Conservation (phyloP, 129 eudicot genomes). For the Saussurea involucrata region DNA sequence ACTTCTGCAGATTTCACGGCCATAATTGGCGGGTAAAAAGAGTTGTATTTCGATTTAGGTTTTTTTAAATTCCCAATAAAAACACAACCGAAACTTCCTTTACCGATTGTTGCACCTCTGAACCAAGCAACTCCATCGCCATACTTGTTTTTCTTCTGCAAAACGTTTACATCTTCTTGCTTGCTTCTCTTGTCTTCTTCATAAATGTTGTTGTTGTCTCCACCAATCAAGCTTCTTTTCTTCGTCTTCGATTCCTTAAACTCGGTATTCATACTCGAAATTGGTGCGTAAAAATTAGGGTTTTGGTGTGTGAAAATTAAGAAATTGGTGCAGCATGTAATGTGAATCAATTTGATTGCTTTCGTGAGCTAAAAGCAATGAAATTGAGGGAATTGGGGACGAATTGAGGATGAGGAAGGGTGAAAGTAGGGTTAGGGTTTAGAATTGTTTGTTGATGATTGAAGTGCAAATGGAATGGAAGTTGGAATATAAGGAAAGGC, state of each 20-base stretch:
- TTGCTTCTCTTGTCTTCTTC: conserved; percentile 20
- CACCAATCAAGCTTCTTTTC: conserved; percentile 27
- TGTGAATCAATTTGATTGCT: background rate
- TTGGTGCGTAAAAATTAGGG: conserved; percentile 11
- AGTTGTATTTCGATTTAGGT: conserved; percentile 18
- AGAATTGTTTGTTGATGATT: conserved; percentile 11
- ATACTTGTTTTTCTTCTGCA: background rate
- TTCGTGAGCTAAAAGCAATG: conserved; percentile 17
- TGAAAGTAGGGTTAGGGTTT: conserved; percentile 36
- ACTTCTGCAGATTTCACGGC: conserved; percentile 56
- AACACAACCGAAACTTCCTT: conserved; percentile 26
- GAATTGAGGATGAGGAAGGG: background rate
- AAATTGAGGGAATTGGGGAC: background rate
- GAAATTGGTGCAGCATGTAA: background rate
- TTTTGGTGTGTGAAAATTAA: background rate
- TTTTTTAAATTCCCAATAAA: conserved; percentile 27
- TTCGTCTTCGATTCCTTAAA: conserved; percentile 8
- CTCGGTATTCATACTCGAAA: conserved; percentile 4
- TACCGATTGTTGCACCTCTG: conserved; percentile 28
- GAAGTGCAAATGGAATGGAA: background rate
- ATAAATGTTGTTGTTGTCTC: background rate
- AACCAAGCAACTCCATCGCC: conserved; percentile 39
- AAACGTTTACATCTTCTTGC: conserved; percentile 14
- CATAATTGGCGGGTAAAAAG: conserved; percentile 21
- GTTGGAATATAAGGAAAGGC: background rate